Conservation (phyloP, 2,329 filamentous ascomycete genomes). For the Ophiostoma piceae region DNA sequence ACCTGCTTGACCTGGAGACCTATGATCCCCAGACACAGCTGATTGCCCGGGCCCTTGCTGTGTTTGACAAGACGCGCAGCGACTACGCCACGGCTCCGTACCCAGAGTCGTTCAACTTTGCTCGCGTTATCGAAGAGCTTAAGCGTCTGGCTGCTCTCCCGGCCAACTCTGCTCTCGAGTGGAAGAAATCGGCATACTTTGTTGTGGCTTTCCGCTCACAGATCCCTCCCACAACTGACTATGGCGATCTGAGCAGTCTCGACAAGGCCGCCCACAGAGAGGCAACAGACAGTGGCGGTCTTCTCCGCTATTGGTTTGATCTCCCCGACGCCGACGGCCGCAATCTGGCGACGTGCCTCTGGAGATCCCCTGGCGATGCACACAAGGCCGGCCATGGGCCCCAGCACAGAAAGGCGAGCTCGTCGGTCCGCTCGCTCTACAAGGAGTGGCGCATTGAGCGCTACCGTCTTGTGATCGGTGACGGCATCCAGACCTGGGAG, state of each 20-base stretch:
- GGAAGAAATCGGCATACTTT: conserved; percentile 66
- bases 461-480: conserved; percentile 61
- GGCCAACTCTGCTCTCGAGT: conserved; percentile 40
- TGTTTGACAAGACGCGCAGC: conserved; percentile 54
- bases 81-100: conserved; percentile 78
- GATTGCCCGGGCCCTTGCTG: conserved; percentile 64
- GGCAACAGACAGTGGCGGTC: conserved; percentile 70
- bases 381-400: conserved; percentile 54
- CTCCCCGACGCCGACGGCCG: conserved; percentile 60
- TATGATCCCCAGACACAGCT: conserved; percentile 62
- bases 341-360: conserved; percentile 78
- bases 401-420: conserved; percentile 60
- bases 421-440: conserved; percentile 57
- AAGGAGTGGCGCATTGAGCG: conserved; percentile 67
- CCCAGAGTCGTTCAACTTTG: conserved; percentile 71
- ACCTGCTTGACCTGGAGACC: conserved; percentile 66
- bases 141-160: conserved; percentile 45
- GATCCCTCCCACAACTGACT: conserved; percentile 62
- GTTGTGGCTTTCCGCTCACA: conserved; percentile 77
- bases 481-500: conserved; percentile 60
- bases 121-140: conserved; percentile 55
- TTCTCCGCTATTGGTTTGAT: conserved; percentile 91
- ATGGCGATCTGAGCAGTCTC: conserved; percentile 62
- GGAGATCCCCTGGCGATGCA: conserved; percentile 57
- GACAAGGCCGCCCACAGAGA: conserved; percentile 77